Base-by-base conservation (phyloP, 345 rosid species). In the Lepidium didymum region DNA sequence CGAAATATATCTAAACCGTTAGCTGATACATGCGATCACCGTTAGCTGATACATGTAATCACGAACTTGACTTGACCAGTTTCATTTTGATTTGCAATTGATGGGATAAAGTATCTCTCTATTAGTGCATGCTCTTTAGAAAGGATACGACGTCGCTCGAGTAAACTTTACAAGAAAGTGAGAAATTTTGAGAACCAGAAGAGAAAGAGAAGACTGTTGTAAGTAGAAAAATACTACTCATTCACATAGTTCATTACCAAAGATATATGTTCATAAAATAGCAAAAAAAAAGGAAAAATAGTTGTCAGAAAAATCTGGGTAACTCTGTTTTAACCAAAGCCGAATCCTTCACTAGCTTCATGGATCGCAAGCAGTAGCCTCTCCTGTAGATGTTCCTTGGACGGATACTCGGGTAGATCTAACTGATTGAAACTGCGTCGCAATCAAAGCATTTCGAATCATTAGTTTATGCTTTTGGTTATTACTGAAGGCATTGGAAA, bases 321-420 rank as follows among this genome's bases (percentile, higher is more conserved):
- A 38, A 12, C 29, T 52, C 11, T 18, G n/a, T 38, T 16, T 82
- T 71, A 93, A 61, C 97, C 97, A 23, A 93, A 93, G 42, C 98
- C 98, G 52, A 93, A 93, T 4, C 99, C 99, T 81, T 93, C 99
- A 10, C 77, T 93, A 41, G 81, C 99, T 81, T 93, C 99, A 25
- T 93, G 99, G 73, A 93, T 93, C 1, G 99, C 99, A 18, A 93
- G 96, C 67, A 90, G 72, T 69, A 93, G 77, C 74, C 98, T 85
- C 80, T 93, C 97, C 50, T 90, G 92, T 42, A 93, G 75, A 75
- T 87, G 96, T 57, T 93, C 83, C 69, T 88, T 93, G 1, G 96
- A 86, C 7, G 98, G 98, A 76, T 93, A 93, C 78, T 93, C 98
- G 0, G 98, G 98, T 54, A 93, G 61, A 81, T 93, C 98, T 79